These are phyloP conservation scores for Mallotus nudiflorus DNA, from an alignment of 345 rosid species.

Conservation along the genomic window DNA sequence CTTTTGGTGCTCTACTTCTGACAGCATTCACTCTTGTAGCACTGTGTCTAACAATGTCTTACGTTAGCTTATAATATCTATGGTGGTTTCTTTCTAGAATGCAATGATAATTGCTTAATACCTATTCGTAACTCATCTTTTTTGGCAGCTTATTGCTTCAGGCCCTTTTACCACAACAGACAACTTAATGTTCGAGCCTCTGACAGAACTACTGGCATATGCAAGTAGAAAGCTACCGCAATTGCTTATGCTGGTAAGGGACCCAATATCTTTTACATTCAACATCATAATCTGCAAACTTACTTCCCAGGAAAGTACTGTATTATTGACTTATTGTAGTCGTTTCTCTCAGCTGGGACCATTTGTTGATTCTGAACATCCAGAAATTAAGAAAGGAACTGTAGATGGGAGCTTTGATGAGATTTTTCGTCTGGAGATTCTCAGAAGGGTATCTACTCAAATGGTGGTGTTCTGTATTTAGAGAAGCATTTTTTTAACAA, in stretches of 20 bases:
- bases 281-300: not conserved
- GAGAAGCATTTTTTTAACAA: not conserved
- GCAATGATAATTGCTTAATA: slow-evolving; percentile 13
- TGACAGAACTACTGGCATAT: slow-evolving; percentile 74
- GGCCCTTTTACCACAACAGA: slow-evolving; percentile 90
- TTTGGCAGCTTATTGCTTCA: slow-evolving; percentile 72
- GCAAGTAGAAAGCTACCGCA: slow-evolving; percentile 80
- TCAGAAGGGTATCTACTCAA: slow-evolving; percentile 55
- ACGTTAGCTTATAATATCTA: not conserved
- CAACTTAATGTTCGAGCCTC: slow-evolving; percentile 86
- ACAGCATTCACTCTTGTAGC: not conserved
- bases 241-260: slow-evolving; percentile 70
- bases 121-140: not conserved
- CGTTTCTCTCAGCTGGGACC: slow-evolving; percentile 75
- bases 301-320: slow-evolving; percentile 7
- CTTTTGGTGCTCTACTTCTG: not conserved
- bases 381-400: slow-evolving; percentile 74
- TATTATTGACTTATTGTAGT: slow-evolving; percentile 17
- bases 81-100: not conserved
- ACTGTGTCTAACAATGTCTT: not conserved
- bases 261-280: not conserved
- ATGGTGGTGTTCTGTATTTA: slow-evolving; percentile 6
- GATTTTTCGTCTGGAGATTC: slow-evolving; percentile 61
- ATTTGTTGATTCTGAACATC: slow-evolving; percentile 85
- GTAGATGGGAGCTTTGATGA: slow-evolving; percentile 57